phyloP scores from a whole-genome alignment of 2,329 filamentous ascomycete genomes.

The Paecilomyces sp. region DNA sequence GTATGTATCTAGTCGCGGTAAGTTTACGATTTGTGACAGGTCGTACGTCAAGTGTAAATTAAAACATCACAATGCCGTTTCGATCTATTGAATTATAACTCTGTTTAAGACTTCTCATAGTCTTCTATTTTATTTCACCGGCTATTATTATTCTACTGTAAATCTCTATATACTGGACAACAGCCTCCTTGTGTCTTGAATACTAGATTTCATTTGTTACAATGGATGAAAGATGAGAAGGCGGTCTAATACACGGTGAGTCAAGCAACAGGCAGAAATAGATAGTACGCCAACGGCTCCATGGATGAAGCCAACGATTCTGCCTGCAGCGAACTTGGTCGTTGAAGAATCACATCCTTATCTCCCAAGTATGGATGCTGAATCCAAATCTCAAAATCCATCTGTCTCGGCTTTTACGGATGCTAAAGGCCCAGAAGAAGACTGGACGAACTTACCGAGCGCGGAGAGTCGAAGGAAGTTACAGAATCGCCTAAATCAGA shows the following conservation, averaged over 20 bases:
- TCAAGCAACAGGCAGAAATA: not conserved
- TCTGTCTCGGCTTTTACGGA: not conserved
- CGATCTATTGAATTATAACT: not conserved
- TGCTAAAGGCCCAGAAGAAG: not conserved
- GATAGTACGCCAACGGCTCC: too few relatives aligned
- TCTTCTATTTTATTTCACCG: too few relatives aligned
- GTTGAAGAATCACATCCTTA: not conserved
- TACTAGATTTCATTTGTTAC: too few relatives aligned
- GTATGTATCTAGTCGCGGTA: not conserved
- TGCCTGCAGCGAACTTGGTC: not conserved
- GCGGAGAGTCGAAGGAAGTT: not conserved
- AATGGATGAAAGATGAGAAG: not conserved
- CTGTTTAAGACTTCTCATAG: not conserved
- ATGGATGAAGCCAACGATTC: not conserved
- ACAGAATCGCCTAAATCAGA: slow-evolving; percentile 1
- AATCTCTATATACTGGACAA: too few relatives aligned
- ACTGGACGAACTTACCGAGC: not conserved
- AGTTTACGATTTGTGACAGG: not conserved
- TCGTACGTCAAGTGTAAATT: not conserved
- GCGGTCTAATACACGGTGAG: not conserved
- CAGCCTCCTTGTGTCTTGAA: too few relatives aligned
- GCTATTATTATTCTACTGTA: too few relatives aligned
- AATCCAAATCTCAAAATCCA: not conserved
- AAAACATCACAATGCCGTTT: too few relatives aligned
- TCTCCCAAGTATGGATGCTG: not conserved